Base-by-base conservation (phyloP, 352 stramenopile genomes). In the Phytophthora brassicae region DNA sequence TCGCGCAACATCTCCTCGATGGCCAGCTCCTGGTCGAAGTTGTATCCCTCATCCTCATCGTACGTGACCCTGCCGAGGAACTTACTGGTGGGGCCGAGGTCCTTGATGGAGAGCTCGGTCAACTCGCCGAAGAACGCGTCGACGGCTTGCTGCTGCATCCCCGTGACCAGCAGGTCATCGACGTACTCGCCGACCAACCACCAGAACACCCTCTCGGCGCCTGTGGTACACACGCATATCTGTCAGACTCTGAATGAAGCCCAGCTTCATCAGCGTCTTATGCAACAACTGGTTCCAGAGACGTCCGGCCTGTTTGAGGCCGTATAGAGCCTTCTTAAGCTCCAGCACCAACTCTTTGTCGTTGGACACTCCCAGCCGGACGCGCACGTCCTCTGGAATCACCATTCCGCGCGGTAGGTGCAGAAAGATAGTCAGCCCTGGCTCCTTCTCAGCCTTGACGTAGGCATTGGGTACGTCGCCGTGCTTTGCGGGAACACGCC, bases 211-310 rank as follows among this genome's bases (percentile, higher is more conserved):
- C 2, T 17, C 17, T 8, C 43, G 11, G 6, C 16, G 19, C 24
- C 39, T 59, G 36, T 51, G 68, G 41, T 67, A 74, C 0, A 79
- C 4, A 42, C 67, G 75, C 26, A 52, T 38, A 48, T 79, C 66
- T 2, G 60, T 50, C 3, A 58, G 35, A 24, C 62, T 54, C 16
- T 64, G 43, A 0, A 11, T 46, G 38, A 70, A 74, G 2, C 52
- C 59, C 0, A 64, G 20, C 2, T 42, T 13, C 12, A 67, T 13
- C 23, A 74, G 26, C 2, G 24, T 70, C 9, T 49, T n/a, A 31
- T 74, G 46, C 1, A 73, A 23, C 0, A 64, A 13, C 33, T 72
- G n/a, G 45, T 49, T 42, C 65, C 72, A 80, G 33, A 80, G 35
- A 0, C 65, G 38, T 7, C 72, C 68, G 1, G 67, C 66, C 39